Base-by-base conservation (phyloP, 1,139 yeast genomes). In the Hyphopichia pseudoburtonii region DNA sequence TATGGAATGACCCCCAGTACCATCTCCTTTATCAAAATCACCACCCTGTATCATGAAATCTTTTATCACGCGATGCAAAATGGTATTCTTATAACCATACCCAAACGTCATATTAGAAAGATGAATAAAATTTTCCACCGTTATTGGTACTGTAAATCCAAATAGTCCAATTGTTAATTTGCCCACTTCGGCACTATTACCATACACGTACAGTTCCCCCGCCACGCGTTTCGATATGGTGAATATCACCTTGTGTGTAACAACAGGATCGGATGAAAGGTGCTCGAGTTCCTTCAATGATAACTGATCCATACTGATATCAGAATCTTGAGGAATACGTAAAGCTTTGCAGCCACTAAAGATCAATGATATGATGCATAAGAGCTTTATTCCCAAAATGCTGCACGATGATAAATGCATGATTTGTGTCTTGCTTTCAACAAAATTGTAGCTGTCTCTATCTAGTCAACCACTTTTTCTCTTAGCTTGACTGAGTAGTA, bases 41-140 rank as follows among this genome's bases (percentile, higher is more conserved):
- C 76, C 76, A 3, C 71, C 69, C 43, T 69, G 75, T 23, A 69
- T 52, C 65, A 70, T 61, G 41, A 66, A 69, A 37, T 62, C 47
- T 25, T 56, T 46, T 24, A 70, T 60, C n/a, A 70, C 53, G 19
- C 75, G 48, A 47, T 70, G 76, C 48, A 70, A 64, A 5, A 42
- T 41, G 9, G 54, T 46, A 32, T 55, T 47, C 30, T 53, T 37
- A 48, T 66, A 70, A 2, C 75, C 76, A 40, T 50, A 64, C 2
- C 68, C 71, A 28, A 50, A 48, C 4, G 64, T 54, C 60, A 50
- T 51, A 34, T 57, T 53, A 15, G 70, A 43, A 40, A 68, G 56
- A 17, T 57, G 62, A 7, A 60, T 55, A 42, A 70, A 70, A 45
- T 67, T 69, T 15, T 52, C 50, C 19, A 61, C 74, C 3, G 77